Evolutionary conservation across 768 basidiomycete species (phyloP).

Genomic region (Arthromyces matolae): DNA sequence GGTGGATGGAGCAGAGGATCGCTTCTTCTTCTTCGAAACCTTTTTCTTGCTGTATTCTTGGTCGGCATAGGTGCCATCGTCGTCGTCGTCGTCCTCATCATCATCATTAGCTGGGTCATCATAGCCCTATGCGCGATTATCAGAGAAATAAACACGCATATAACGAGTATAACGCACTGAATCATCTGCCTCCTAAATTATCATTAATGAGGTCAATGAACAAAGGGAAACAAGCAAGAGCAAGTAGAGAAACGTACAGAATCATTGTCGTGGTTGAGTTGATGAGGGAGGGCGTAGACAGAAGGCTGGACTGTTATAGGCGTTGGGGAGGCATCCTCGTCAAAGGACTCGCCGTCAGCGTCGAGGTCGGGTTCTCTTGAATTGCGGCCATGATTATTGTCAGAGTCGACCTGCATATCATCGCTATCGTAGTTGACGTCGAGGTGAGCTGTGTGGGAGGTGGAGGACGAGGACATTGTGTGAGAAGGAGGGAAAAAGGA

Average conservation of each 20-base stretch:
- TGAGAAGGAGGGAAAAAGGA: slow-evolving; percentile 4
- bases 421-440: slow-evolving; percentile 59
- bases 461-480: slow-evolving; percentile 26
- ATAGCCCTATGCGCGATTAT: slow-evolving; percentile 36
- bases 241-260: slow-evolving; percentile 34
- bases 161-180: slow-evolving; percentile 45
- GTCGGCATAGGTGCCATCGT: slow-evolving; percentile 76
- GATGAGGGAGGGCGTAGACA: slow-evolving; percentile 33
- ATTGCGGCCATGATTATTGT: slow-evolving; percentile 41
- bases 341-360: slow-evolving; percentile 60
- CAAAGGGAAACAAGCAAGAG: slow-evolving; percentile 10
- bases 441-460: slow-evolving; percentile 39
- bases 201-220: slow-evolving; percentile 10
- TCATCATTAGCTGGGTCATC: slow-evolving; percentile 61
- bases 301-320: slow-evolving; percentile 29
- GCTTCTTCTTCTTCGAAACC: slow-evolving; percentile 65
- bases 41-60: slow-evolving; percentile 74
- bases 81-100: slow-evolving; percentile 70
- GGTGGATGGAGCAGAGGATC: slow-evolving; percentile 38
- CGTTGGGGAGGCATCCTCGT: slow-evolving; percentile 43
- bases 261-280: slow-evolving; percentile 27
- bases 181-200: slow-evolving; percentile 49
- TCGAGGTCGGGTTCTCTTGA: slow-evolving; percentile 53
- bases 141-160: slow-evolving; percentile 7
- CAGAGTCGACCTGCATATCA: slow-evolving; percentile 73